Evolutionary conservation across 2,329 filamentous ascomycete genomes (phyloP).

Genomic region (Orbilia javanica): DNA sequence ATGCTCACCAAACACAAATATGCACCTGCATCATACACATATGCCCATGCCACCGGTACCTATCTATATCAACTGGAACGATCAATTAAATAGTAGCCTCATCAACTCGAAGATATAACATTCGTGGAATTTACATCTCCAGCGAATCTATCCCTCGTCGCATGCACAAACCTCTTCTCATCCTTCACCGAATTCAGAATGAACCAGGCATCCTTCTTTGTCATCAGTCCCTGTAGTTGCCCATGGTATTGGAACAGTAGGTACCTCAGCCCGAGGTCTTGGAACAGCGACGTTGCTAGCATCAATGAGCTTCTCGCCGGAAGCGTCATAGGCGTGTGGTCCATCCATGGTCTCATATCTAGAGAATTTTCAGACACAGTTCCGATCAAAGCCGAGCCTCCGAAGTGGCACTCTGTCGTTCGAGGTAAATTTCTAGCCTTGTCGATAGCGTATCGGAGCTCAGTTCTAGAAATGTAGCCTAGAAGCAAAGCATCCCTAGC

Average conservation of each 20-base stretch:
- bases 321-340: conserved; percentile 94
- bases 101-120: conserved; percentile 20
- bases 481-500: conserved; percentile 81
- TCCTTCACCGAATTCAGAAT: conserved; percentile 83
- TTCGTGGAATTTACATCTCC: conserved; percentile 30
- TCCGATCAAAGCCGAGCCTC: conserved; percentile 72
- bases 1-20: not conserved
- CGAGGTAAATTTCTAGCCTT: conserved; percentile 70
- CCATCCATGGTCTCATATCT: conserved; percentile 97
- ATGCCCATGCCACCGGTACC: not conserved
- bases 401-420: conserved; percentile 75
- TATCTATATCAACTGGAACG: conserved; percentile 7
- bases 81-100: not conserved
- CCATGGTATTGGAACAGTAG: conserved; percentile 88
- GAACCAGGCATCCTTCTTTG: conserved; percentile 98
- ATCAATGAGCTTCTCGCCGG: conserved; percentile 81
- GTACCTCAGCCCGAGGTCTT: conserved; percentile 91
- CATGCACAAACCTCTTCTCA: conserved; percentile 67
- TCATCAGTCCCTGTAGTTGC: conserved; percentile 83
- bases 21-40: not conserved
- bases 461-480: conserved; percentile 93
- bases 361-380: conserved; percentile 67
- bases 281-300: conserved; percentile 92
- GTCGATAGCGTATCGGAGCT: conserved; percentile 84
- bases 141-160: conserved; percentile 58